Evolutionary conservation across 352 stramenopile genomes (phyloP).

Genomic region (Phytophthora europaea): DNA sequence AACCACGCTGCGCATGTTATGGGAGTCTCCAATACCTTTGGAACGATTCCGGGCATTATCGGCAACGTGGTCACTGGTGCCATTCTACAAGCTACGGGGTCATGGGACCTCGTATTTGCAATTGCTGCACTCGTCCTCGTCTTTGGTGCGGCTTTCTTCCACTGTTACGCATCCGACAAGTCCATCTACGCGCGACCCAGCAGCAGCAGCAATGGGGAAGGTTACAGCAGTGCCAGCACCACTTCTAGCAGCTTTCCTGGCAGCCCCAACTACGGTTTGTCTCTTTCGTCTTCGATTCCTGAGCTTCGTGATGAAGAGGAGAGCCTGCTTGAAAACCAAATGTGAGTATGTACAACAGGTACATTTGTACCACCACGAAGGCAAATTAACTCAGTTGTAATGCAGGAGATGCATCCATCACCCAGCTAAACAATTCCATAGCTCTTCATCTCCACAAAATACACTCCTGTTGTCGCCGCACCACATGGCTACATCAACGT

Average conservation of each 20-base stretch:
- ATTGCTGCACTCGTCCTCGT: constrained; percentile 80
- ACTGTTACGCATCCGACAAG: constrained; percentile 80
- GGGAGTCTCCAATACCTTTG: constrained; percentile 90
- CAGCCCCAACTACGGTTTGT: constrained; percentile 44
- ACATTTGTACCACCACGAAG: neutral
- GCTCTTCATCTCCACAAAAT: too few relatives aligned
- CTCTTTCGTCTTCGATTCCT: constrained; percentile 38
- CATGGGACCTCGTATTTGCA: constrained; percentile 87
- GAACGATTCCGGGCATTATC: constrained; percentile 85
- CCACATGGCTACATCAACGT: neutral
- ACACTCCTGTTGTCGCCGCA: neutral
- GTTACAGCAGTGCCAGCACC: constrained; percentile 39
- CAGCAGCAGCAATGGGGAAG: constrained; percentile 22
- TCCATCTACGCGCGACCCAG: constrained; percentile 62
- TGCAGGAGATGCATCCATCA: too few relatives aligned
- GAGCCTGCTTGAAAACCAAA: constrained; percentile 57
- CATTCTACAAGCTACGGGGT: constrained; percentile 75
- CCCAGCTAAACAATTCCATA: too few relatives aligned
- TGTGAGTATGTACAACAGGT: constrained; percentile 20
- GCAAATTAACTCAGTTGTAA: neutral
- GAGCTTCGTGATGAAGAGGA: constrained; percentile 64
- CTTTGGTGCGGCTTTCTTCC: constrained; percentile 80
- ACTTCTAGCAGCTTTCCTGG: constrained; percentile 42
- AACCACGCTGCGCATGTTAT: constrained; percentile 88
- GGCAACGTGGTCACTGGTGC: constrained; percentile 88